Percentiles rank a stretch among this genome's conserved stretches.
phyloP scores from a whole-genome alignment of 1,139 yeast genomes.

The Blastobotrys raffinosifermentans region DNA sequence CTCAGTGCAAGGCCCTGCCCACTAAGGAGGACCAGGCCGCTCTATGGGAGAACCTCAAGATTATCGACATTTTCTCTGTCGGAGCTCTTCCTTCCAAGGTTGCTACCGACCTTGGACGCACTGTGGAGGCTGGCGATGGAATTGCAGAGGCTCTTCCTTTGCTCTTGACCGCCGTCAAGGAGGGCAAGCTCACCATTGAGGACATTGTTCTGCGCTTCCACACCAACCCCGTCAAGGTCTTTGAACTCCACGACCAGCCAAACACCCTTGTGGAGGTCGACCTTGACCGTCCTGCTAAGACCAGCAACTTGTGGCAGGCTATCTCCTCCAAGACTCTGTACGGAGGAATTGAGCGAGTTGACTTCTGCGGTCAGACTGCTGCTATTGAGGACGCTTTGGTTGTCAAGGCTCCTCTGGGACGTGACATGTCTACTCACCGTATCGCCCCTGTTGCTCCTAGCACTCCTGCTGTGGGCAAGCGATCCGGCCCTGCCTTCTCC shows the following conservation, averaged over 20 bases:
- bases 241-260: constrained; percentile 76
- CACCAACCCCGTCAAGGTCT: constrained; percentile 75
- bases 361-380: constrained; percentile 69
- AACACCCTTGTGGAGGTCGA: constrained; percentile 73
- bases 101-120: constrained; percentile 58
- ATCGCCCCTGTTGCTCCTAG: constrained; percentile 14
- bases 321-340: constrained; percentile 44
- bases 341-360: constrained; percentile 88
- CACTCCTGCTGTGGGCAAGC: constrained; percentile 36
- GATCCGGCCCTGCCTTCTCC: constrained; percentile 16
- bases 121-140: constrained; percentile 67
- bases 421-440: constrained; percentile 27
- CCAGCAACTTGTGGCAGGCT: constrained; percentile 46
- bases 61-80: constrained; percentile 81
- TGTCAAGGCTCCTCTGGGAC: constrained; percentile 54
- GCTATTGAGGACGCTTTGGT: constrained; percentile 76
- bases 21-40: constrained; percentile 72
- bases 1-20: constrained; percentile 69
- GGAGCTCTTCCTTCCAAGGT: constrained; percentile 74
- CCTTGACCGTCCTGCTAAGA: constrained; percentile 54
- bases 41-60: constrained; percentile 69
- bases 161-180: constrained; percentile 72
- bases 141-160: constrained; percentile 76
- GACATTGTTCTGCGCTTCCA: constrained; percentile 73
- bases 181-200: constrained; percentile 62